Evolutionary conservation across 306 rosid genomes (phyloP).

Genomic region (Dalbergia cochinchinensis): DNA sequence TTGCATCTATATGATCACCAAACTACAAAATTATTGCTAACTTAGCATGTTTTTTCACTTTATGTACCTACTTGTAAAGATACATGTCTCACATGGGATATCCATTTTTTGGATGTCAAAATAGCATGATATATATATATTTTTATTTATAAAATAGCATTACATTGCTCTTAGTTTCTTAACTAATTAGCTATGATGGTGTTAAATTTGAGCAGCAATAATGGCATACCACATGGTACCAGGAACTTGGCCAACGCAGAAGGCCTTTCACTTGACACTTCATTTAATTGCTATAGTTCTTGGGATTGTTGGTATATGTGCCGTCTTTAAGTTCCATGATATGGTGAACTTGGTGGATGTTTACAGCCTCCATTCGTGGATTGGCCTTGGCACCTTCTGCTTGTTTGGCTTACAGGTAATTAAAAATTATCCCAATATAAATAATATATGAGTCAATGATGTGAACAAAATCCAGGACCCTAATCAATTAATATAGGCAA

Average conservation of each 20-base stretch:
- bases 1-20: neutral
- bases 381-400: constrained; percentile 77
- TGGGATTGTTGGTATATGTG: constrained; percentile 77
- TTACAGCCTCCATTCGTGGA: constrained; percentile 89
- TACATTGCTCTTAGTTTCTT: too few relatives aligned
- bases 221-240: constrained; percentile 70
- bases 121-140: too few relatives aligned
- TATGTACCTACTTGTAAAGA: neutral
- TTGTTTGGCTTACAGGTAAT: constrained; percentile 78
- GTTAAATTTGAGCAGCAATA: constrained; percentile 61
- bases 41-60: neutral
- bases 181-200: too few relatives aligned
- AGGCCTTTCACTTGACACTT: constrained; percentile 64
- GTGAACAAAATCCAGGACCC: too few relatives aligned
- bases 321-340: constrained; percentile 80
- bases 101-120: too few relatives aligned
- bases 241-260: constrained; percentile 29
- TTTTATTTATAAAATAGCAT: too few relatives aligned
- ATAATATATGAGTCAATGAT: neutral
- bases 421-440: neutral
- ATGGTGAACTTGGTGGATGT: constrained; percentile 55
- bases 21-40: neutral
- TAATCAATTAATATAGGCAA: too few relatives aligned
- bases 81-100: too few relatives aligned
- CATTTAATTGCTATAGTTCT: constrained; percentile 65